Evolutionary conservation across 2,329 filamentous ascomycete species (phyloP), one percentile per base, ranked within the genome.

Genomic region (Podosphaera aphanis): DNA sequence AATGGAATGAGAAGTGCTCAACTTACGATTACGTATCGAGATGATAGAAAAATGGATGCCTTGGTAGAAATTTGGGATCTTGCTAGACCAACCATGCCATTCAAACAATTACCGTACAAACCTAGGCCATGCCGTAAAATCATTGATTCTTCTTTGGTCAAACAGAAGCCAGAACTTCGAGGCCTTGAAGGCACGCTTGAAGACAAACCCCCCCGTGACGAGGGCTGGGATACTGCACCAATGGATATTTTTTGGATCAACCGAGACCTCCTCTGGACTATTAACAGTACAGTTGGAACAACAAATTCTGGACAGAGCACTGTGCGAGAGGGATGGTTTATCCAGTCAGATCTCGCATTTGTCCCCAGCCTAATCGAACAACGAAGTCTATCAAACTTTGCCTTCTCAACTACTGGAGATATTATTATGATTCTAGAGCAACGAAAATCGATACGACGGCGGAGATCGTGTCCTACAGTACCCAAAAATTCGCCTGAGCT

Each of bases 41-140:
- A 74, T 51, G 59, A 66, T 38, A 64, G 67, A 7, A 68, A 69
- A 45, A 73, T 73, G 37, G 70, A 71, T 38, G 70, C 66, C 23
- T 64, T 67, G 0, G 72, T 79, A 13, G 74, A 80, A 47, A 64
- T 80, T 18, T 81, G 75, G 74, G 77, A 81, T 55, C 60, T 81
- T n/a, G 75, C 73, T 5, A 65, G 77, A 27, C 73, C 76, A 1
- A 71, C 73, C 1, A 68, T 80, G 64, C 74, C 76, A 0, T 79
- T 76, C 55, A 77, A 77, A 51, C 71, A 77, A 52, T 68, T 80
- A 41, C 41, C 41, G 1, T 43, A 43, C 15, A 43, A 31, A 16
- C 41, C 41, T 18, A 31, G 41, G 25, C 41, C 41, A 29, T 8
- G 20, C 23, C 39, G 19, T 19, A 27, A 42, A 42, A 42, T 42